Evolutionary conservation across 441 rosid genomes (phyloP).

Genomic region (Corymbia citriodora): DNA sequence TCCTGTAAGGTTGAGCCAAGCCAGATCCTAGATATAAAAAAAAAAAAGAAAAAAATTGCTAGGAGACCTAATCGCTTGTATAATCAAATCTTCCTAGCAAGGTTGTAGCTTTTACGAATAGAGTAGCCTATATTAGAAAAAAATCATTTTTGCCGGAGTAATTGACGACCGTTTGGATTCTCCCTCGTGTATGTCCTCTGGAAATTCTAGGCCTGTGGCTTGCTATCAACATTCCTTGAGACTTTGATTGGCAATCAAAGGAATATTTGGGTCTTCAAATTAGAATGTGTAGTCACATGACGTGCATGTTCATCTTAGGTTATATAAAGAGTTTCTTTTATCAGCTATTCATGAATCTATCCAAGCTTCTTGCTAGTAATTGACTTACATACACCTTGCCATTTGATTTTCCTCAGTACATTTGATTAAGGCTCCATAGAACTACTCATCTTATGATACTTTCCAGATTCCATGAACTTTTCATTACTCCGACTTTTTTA

Average conservation of each 20-base stretch:
- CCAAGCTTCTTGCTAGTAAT: not conserved
- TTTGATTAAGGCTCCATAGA: not conserved
- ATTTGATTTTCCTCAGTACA: not conserved
- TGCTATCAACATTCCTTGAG: not conserved
- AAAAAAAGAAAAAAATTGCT: not conserved
- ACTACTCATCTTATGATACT: not conserved
- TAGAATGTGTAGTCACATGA: not conserved
- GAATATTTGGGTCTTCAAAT: not conserved
- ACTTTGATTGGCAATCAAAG: not conserved
- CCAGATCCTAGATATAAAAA: too few relatives aligned
- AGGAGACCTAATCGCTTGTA: not conserved
- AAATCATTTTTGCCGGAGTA: not conserved
- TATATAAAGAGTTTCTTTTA: not conserved
- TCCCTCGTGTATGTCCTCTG: not conserved
- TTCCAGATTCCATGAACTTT: not conserved
- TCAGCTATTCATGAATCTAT: not conserved
- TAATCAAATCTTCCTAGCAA: not conserved
- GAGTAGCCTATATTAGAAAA: not conserved
- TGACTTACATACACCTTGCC: not conserved
- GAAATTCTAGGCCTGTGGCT: not conserved
- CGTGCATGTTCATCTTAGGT: not conserved
- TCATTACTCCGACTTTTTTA: not conserved
- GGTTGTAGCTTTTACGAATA: not conserved
- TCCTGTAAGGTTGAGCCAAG: too few relatives aligned
- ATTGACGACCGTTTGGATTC: not conserved